These are phyloP conservation scores for Coemansia sp. DNA, from an alignment of 192 early-diverging fungal genomes.

Conservation along the genomic window DNA sequence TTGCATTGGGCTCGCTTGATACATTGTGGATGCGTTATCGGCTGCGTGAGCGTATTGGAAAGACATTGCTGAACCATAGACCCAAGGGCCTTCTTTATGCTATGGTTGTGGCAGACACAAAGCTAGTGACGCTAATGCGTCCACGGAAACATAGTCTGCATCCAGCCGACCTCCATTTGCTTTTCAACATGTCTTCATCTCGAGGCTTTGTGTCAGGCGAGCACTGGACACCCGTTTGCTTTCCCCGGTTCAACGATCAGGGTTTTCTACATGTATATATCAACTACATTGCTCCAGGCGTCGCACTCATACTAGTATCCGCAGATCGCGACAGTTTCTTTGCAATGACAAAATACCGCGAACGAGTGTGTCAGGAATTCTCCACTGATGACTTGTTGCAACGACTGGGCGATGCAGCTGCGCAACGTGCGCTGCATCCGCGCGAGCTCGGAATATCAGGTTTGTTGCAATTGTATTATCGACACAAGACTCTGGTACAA, in stretches of 20 bases:
- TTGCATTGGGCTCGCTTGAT: slow-evolving; percentile 73
- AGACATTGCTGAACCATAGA: slow-evolving; percentile 55
- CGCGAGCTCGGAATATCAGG: slow-evolving; percentile 33
- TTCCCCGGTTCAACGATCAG: slow-evolving; percentile 85
- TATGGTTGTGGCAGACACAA: slow-evolving; percentile 72
- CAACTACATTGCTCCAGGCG: slow-evolving; percentile 70
- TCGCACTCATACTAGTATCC: slow-evolving; percentile 73
- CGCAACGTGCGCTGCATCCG: slow-evolving; percentile 48
- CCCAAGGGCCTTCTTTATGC: slow-evolving; percentile 75
- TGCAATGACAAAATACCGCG: slow-evolving; percentile 68
- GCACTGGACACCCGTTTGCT: slow-evolving; percentile 91
- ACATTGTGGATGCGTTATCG: slow-evolving; percentile 67
- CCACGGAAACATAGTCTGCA: slow-evolving; percentile 78
- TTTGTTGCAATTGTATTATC: slow-evolving; percentile 45
- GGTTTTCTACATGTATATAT: slow-evolving; percentile 89
- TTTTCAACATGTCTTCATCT: slow-evolving; percentile 82
- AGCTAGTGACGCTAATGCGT: slow-evolving; percentile 71
- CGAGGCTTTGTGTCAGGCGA: slow-evolving; percentile 76
- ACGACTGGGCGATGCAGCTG: slow-evolving; percentile 52
- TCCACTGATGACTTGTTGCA: slow-evolving; percentile 41
- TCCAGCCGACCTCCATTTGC: slow-evolving; percentile 76
- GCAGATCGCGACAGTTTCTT: slow-evolving; percentile 84
- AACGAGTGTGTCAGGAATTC: slow-evolving; percentile 55
- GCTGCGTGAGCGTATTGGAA: slow-evolving; percentile 69
- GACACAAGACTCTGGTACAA: slow-evolving; percentile 43